These are phyloP conservation scores for Sclerotinia glacialis DNA, from an alignment of 2,329 filamentous ascomycete species.

Conservation along the genomic window DNA sequence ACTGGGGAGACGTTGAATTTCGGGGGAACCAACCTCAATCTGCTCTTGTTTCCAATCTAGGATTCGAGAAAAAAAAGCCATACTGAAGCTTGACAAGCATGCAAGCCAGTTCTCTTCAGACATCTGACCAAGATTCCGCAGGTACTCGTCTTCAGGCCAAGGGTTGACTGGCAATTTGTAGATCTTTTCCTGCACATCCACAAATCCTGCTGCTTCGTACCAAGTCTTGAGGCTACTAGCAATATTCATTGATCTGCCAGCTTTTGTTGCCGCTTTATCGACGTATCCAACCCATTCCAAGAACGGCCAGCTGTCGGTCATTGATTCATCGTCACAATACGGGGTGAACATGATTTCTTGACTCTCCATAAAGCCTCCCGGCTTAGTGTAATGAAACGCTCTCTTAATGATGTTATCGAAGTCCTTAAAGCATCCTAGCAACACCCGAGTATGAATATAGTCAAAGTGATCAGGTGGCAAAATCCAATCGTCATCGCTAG, in stretches of 20 bases:
- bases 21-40: constrained; percentile 33
- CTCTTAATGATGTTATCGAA: constrained; percentile 53
- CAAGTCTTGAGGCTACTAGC: constrained; percentile 33
- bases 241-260: constrained; percentile 31
- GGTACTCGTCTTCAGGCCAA: constrained; percentile 47
- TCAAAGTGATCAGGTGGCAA: constrained; percentile 52
- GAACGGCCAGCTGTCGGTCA: constrained; percentile 33
- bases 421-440: constrained; percentile 33
- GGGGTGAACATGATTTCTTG: constrained; percentile 45
- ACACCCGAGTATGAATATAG: constrained; percentile 53
- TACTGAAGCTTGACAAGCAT: constrained; percentile 33
- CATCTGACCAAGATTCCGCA: constrained; percentile 33
- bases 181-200: constrained; percentile 51
- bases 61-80: constrained; percentile 33
- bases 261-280: constrained; percentile 30
- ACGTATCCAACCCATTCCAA: constrained; percentile 29
- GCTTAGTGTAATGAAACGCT: constrained; percentile 43
- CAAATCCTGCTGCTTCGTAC: constrained; percentile 50
- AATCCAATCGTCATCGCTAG: constrained; percentile 44
- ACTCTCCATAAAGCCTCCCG: constrained; percentile 39
- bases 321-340: constrained; percentile 45
- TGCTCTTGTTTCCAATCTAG: constrained; percentile 36
- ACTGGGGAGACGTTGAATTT: too few relatives aligned
- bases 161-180: constrained; percentile 55
- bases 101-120: constrained; percentile 34